Evolutionary conservation across 345 rosid genomes (phyloP), one percentile per base, ranked within the genome.

Genomic region (Murraya koenigii): DNA sequence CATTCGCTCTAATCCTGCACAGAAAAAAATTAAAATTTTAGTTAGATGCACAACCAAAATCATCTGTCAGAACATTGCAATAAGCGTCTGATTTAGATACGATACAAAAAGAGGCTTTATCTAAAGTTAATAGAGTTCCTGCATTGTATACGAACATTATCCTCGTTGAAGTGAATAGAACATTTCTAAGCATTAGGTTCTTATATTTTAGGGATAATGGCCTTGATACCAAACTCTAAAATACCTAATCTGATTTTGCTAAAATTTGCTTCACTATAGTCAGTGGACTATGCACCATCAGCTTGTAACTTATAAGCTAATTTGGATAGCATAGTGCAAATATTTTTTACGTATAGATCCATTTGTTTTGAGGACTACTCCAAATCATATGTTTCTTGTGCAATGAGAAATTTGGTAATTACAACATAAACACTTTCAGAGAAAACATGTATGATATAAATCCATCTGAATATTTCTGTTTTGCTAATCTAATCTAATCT

Each of bases 1-100:
- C 8, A 8, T 4, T 26, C 66, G 17, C 28, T 66, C 70, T 76
- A 54, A 35, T 76, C 78, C 78, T 76, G 78, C 66, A 66, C 23
- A 66, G 6, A 19, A 17, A 76, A 55, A 22, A 22, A 9, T 20
- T 4, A 32, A 41, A 30, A 30, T 44, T 33, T 28, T 38, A 22
- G 61, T 63, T 44, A 63, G n/a, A 44, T 9, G 20, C 30, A 19
- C 28, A 74, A 62, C 26, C 11, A 44, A 61, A 47, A 44, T 14
- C 44, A 62, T 44, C 44, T 2, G 1, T 19, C 14, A 74, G 69
- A 47, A 13, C 7, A 28, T 7, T 26, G 41, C 30, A 28, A 10
- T 19, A n/a, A 28, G 10, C 0, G 13, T 61, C 39, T 61, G 30
- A 28, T 9, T 4, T 7, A 15, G 5, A 33, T 28, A 71, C 0